phyloP scores from a whole-genome alignment of 768 basidiomycete species.

The Paxillus involutus region DNA sequence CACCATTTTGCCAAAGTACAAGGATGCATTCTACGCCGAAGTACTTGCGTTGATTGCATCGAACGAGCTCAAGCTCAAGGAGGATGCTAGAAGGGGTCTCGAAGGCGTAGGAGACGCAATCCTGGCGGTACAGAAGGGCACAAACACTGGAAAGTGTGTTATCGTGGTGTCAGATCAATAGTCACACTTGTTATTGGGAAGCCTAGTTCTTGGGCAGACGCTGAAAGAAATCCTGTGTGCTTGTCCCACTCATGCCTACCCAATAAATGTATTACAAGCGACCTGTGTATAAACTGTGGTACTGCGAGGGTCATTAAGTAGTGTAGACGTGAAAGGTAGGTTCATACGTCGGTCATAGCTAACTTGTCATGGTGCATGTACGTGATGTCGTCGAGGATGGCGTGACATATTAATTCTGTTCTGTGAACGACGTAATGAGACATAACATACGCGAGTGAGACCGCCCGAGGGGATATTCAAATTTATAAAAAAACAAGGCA shows the following conservation, averaged over 20 bases:
- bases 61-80: slow-evolving; percentile 48
- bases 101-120: slow-evolving; percentile 40
- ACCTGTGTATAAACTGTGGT: background rate
- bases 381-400: background rate
- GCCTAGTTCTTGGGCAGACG: background rate
- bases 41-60: slow-evolving; percentile 41
- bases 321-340: slow-evolving; percentile 13
- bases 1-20: slow-evolving; percentile 32
- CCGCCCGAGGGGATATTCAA: slow-evolving; percentile 14
- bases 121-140: background rate
- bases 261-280: slow-evolving; percentile 16
- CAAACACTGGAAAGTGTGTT: background rate
- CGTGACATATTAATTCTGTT: too few species aligned
- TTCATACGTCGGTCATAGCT: background rate
- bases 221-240: background rate
- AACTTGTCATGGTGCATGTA: slow-evolving; percentile 6
- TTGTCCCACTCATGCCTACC: background rate
- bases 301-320: slow-evolving; percentile 23
- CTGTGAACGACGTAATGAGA: too few species aligned
- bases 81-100: slow-evolving; percentile 46
- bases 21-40: slow-evolving; percentile 40
- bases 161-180: background rate
- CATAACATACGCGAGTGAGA: too few species aligned
- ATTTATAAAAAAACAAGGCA: slow-evolving; percentile 8
- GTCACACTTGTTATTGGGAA: too few species aligned